Evolutionary conservation across 345 rosid genomes (phyloP), one percentile per base, ranked within the genome.

Genomic region (Kernera saxatilis): DNA sequence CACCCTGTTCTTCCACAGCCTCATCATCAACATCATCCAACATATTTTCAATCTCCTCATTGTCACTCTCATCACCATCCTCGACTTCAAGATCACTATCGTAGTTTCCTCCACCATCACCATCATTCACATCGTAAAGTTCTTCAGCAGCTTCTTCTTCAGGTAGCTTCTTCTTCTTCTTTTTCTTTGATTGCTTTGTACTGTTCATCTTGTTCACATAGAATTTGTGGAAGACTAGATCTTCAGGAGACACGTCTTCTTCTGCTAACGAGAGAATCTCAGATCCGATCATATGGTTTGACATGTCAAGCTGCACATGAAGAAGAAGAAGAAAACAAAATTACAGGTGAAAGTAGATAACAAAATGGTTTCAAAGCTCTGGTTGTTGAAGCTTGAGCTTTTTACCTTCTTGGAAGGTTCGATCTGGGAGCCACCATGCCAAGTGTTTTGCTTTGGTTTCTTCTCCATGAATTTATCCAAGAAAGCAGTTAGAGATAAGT

Each of bases 371-470:
- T 44, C 15, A 33, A 33, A 62, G 21, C 27, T 63, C 22, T 15
- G 25, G 21, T 19, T 63, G 44, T 18, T 44, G 41, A 54, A 50
- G 48, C 30, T 39, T 50, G 15, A 70, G 67, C 39, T 25, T 62
- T 80, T 46, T 41, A 89, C 98, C 95, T 91, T 89, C 80, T 88
- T 91, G 73, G 96, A 85, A 39, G 97, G 97, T 85, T 91, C 99
- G 21, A 94, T 94, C 80, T 89, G 93, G 44, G 99, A 94, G 64
- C 92, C 94, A 79, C 99, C 99, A 66, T 91, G 97, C 99, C 99
- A 94, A 23, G 81, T 52, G 73, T 71, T 83, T 74, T 84, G 78
- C 84, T 89, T 94, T 0, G 97, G 83, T 78, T 94, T 94, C 87
- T 94, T 94, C 80, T 91, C 99, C 99, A 91, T 94, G 69, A 94